Base-by-base conservation (phyloP, 768 basidiomycete genomes). In the Collybiopsis confluens region DNA sequence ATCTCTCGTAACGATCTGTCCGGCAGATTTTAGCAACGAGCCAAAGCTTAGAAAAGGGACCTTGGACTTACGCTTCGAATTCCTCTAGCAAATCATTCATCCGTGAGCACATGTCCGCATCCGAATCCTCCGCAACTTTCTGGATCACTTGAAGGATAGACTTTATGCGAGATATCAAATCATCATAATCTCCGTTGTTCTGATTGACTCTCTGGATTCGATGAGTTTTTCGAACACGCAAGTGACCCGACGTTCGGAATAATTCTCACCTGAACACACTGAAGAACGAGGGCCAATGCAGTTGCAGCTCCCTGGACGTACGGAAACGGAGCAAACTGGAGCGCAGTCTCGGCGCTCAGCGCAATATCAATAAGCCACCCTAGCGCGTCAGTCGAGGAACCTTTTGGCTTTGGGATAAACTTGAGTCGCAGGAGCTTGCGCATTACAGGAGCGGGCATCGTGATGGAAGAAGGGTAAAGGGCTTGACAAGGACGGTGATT, bases 1-100 rank as follows among this genome's bases (percentile, higher is more conserved):
- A 46, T 46, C 28, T 46, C 45, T 10, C 45, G 45, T 30, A 46
- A 30, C 21, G 45, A 33, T 11, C 45, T 46, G n/a, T n/a, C n/a
- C n/a, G n/a, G n/a, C n/a, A n/a, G n/a, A n/a, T n/a, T n/a, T n/a
- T n/a, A n/a, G n/a, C n/a, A n/a, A 41, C 1, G 10, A 45, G 10
- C 26, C 16, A 21, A 27, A 1, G 13, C 10, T 8, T 11, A 21
- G 18, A 13, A 18, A 45, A 18, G 18, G 10, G 26, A 18, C 24
- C 15, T 9, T 11, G 21, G 3, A 30, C 45, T 46, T 18, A 46
- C 45, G 45, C 30, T 7, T 46, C 45, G 6, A 46, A 46, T 30
- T 46, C 45, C 30, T 10, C 10, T n/a, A 46, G 21, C 1, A 46
- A 16, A 18, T 30, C 45, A 16, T 23, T 46, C 45, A 46, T 46